Evolutionary conservation across 495 filamentous ascomycete species (phyloP), one percentile per base, ranked within the genome.

Genomic region (Aspergillus baeticus): DNA sequence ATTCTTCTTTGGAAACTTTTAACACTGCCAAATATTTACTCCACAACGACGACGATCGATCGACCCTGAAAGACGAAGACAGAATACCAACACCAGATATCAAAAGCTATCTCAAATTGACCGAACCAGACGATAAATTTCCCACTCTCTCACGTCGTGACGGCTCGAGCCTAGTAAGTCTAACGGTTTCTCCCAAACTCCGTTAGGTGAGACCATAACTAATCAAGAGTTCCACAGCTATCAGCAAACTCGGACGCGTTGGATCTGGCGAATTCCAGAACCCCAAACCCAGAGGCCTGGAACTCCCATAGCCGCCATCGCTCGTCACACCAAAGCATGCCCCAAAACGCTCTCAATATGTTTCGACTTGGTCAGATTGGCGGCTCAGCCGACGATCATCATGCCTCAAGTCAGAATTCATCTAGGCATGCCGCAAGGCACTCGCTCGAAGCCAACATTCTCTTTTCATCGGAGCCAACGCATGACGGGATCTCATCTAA

Each of bases 1-100:
- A 63, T 43, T 59, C 69, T 7, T 60, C 70, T 75, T 29, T 83
- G 84, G 59, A 92, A 83, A 57, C 83, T 43, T 88, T 88, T 72
- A 89, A 94, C 65, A 91, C 88, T 6, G 79, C 90, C 13, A 84
- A 87, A 39, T 95, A 92, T 64, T 76, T 96, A 8, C 95, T 96
- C 63, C 87, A 86, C 33, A 87, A 87, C 65, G 91, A 96, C 60
- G 89, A 92, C 23, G 79, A 86, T 23, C 78, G 79, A 50, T 66
- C 67, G 26, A 62, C 72, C 37, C 46, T 75, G 31, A 81, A 73
- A 39, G 79, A 80, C 51, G 69, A 81, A 23, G 76, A 80, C 54
- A 67, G 75, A 17, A 65, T 80, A 26, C 79, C 83, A 1, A 86
- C 84, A 22, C 79, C 84, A 5, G 81, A 86, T 41, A 80, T 83